Evolutionary conservation across 2,329 filamentous ascomycete species (phyloP), one percentile per base, ranked within the genome.

Genomic region (Colletotrichum sp.): DNA sequence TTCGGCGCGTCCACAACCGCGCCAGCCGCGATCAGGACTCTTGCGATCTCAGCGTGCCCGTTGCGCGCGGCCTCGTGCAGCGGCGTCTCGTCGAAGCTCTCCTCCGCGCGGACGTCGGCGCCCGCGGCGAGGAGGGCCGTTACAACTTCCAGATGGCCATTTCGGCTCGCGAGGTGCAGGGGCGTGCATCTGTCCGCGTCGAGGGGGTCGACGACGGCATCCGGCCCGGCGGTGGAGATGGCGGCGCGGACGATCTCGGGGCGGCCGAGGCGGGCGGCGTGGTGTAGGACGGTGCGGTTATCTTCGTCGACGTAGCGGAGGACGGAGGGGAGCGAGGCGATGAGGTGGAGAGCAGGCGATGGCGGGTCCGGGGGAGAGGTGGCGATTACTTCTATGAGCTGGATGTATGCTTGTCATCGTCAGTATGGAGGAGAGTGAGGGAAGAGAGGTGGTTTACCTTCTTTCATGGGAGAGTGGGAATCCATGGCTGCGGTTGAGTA

Each of bases 381-480:
- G 6, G 69, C 64, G 61, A 78, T 78, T 15, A 76, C 77, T 55
- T 77, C 66, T 25, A 77, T 69, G 2, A 78, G 75, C n/a, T 77
- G 77, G 8, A 75, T 65, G 25, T 73, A 77, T 32, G 75, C 77
- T 77, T 30, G 2, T 15, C 2, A 25, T 57, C 44, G 64, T 77
- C 55, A 78, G 36, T 30, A 11, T 6, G 15, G 22, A 19, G 8
- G n/a, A 4, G 8, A 8, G 4, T 16, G 44, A 19, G 22, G 27
- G 32, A 6, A 30, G 36, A 16, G 19, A 11, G 34, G 16, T 27
- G 25, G 68, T 57, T 22, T 30, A 7, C 77, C 77, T 73, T 78
- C 77, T 65, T 59, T 72, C 77, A 78, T 78, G 48, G 77, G 77
- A 32, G 77, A 78, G 48, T 77, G 77, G 25, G 75, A 78, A 4